A percentile compares a stretch with the other conserved stretches of the same genome.
These are phyloP conservation scores for Rhynchosporium secalis DNA, from an alignment of 2,329 filamentous ascomycete species.

Conservation along the genomic window DNA sequence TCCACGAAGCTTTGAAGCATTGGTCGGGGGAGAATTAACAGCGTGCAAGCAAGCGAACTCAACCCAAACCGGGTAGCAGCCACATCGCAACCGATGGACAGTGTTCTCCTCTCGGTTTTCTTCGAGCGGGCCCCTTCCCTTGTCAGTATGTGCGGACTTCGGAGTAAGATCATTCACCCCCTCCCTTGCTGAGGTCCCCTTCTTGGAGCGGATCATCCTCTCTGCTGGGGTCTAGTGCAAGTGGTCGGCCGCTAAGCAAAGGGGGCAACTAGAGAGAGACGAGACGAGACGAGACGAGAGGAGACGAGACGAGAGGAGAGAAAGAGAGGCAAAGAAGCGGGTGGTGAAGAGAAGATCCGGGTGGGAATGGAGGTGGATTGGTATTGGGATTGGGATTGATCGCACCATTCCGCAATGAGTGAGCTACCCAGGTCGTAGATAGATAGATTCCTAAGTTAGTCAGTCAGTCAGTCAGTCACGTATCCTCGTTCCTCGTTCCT, in stretches of 20 bases:
- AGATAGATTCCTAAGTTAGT: background rate
- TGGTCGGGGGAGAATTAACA: constrained; percentile 1
- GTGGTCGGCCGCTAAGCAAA: background rate
- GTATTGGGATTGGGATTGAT: background rate
- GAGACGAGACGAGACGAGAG: background rate
- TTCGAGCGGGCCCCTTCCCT: background rate
- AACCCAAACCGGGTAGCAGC: constrained; percentile 5
- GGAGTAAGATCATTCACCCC: background rate
- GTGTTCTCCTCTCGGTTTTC: background rate
- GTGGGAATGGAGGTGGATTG: no score
- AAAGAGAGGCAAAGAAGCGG: background rate
- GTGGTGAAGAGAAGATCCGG: background rate
- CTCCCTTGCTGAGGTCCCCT: background rate
- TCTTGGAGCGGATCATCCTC: constrained; percentile 6
- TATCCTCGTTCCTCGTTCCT: no score
- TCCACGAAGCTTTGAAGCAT: constrained; percentile 9
- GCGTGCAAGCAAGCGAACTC: background rate
- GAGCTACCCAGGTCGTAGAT: background rate
- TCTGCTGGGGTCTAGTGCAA: background rate
- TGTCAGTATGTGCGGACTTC: background rate
- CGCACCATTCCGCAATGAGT: no score
- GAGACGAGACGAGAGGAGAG: background rate
- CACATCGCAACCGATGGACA: background rate
- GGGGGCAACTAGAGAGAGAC: background rate
- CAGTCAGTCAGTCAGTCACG: no score